Conservation (phyloP, 2,329 filamentous ascomycete species). For the Pseudogymnoascus sp. region DNA sequence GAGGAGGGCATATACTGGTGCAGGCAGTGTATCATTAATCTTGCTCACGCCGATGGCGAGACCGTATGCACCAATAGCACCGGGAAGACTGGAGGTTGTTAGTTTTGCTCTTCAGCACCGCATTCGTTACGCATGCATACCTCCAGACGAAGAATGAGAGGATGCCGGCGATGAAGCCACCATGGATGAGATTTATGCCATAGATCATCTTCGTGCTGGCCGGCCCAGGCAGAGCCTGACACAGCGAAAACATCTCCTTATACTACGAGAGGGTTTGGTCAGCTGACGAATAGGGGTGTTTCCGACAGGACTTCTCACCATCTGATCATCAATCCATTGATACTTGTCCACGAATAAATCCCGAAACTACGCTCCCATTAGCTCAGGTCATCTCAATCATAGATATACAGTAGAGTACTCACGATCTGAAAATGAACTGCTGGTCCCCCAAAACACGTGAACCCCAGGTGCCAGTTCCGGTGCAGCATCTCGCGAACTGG, state of each 20-base stretch:
- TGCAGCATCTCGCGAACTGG: neutral
- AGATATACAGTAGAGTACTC: neutral
- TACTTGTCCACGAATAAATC: conserved; percentile 52
- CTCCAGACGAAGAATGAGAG: conserved; percentile 34
- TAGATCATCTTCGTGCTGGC: conserved; percentile 66
- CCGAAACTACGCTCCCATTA: conserved; percentile 40
- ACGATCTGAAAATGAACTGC: conserved; percentile 64
- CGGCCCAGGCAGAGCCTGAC: conserved; percentile 61
- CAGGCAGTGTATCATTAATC: conserved; percentile 52
- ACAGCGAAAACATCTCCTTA: conserved; percentile 64
- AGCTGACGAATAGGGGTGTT: neutral
- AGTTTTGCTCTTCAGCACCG: conserved; percentile 27
- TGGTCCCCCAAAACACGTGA: conserved; percentile 61
- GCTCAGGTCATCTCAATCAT: neutral
- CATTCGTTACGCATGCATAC: neutral
- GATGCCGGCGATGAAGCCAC: conserved; percentile 50
- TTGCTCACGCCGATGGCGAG: conserved; percentile 58
- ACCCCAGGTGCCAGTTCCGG: conserved; percentile 53
- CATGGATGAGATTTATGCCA: conserved; percentile 58
- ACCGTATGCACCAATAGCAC: conserved; percentile 62
- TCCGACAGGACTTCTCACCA: conserved; percentile 20
- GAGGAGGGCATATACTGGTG: conserved; percentile 59
- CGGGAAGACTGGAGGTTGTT: conserved; percentile 61
- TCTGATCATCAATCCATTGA: conserved; percentile 63
- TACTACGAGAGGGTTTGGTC: conserved; percentile 35